These are phyloP conservation scores for Fusarium haematococcum DNA, from an alignment of 2,329 filamentous ascomycete genomes.

Conservation along the genomic window DNA sequence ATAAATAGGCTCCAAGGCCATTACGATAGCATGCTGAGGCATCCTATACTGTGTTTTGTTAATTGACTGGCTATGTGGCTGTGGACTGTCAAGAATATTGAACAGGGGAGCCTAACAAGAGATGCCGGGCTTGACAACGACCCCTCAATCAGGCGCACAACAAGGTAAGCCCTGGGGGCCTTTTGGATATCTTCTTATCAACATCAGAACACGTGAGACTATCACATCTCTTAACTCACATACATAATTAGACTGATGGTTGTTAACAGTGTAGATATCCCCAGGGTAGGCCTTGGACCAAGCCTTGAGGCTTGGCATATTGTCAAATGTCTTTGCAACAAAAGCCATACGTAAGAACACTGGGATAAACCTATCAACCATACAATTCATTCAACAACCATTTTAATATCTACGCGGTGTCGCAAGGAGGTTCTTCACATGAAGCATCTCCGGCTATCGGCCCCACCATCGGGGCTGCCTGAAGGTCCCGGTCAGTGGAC, in stretches of 20 bases:
- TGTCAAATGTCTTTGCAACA: background rate
- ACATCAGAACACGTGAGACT: background rate
- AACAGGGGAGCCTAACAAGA: background rate
- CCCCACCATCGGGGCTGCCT: slow-evolving; percentile 11
- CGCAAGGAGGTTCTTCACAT: background rate
- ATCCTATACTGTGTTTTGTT: background rate
- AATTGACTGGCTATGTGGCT: background rate
- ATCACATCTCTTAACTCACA: background rate
- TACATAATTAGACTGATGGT: background rate
- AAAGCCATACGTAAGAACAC: background rate
- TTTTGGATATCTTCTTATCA: background rate
- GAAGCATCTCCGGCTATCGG: background rate
- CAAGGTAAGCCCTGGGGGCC: background rate
- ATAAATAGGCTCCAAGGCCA: slow-evolving; percentile 9
- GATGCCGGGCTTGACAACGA: background rate
- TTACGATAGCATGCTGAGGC: slow-evolving; percentile 1
- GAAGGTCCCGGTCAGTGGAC: background rate
- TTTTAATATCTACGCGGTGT: background rate
- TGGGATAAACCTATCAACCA: background rate
- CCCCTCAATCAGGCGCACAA: background rate
- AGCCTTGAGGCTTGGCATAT: background rate
- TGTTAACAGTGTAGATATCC: background rate
- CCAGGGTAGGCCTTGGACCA: background rate
- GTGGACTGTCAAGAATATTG: background rate
- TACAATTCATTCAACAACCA: background rate